Evolutionary conservation across 140 eudicot genomes (phyloP).

Genomic region (Bidens hawaiensis): DNA sequence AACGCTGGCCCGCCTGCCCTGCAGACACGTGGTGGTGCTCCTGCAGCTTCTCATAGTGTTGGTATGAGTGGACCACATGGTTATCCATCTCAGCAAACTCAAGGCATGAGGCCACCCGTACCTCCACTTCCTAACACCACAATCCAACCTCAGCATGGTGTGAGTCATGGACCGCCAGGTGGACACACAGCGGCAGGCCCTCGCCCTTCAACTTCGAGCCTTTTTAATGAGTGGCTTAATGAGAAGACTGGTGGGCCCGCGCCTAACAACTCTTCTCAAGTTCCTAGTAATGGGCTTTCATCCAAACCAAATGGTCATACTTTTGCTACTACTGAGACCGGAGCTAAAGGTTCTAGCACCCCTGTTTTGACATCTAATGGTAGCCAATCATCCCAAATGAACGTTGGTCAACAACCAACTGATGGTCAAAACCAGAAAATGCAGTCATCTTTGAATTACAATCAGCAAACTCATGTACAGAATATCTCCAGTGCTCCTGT

Average conservation of each 20-base stretch:
- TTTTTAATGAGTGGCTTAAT: conserved; percentile 37
- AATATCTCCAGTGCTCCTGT: conserved; percentile 18
- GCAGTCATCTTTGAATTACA: conserved; percentile 36
- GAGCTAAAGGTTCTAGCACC: conserved; percentile 40
- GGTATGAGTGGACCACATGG: conserved; percentile 40
- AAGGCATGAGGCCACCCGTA: conserved; percentile 46
- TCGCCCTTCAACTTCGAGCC: conserved; percentile 31
- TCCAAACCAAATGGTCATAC: conserved; percentile 32
- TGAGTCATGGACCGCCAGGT: conserved; percentile 41
- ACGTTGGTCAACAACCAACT: conserved; percentile 29
- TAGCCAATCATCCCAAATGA: conserved; percentile 23
- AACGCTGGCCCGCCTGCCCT: conserved; percentile 33
- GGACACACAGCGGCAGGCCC: conserved; percentile 11
- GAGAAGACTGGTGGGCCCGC: conserved; percentile 36
- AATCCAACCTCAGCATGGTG: conserved; percentile 10
- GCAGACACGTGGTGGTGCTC: conserved; percentile 30
- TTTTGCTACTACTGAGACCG: conserved; percentile 21
- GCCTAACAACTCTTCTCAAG: conserved; percentile 29
- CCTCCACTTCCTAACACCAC: conserved; percentile 32
- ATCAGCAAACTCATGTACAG: conserved; percentile 43
- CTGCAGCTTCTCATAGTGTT: conserved; percentile 32
- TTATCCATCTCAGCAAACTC: conserved; percentile 49
- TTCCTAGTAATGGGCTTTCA: conserved; percentile 24
- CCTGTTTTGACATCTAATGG: conserved; percentile 42
- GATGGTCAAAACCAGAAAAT: conserved; percentile 40